Conservation (phyloP, 768 basidiomycete genomes). For the Mrakia gelida region DNA sequence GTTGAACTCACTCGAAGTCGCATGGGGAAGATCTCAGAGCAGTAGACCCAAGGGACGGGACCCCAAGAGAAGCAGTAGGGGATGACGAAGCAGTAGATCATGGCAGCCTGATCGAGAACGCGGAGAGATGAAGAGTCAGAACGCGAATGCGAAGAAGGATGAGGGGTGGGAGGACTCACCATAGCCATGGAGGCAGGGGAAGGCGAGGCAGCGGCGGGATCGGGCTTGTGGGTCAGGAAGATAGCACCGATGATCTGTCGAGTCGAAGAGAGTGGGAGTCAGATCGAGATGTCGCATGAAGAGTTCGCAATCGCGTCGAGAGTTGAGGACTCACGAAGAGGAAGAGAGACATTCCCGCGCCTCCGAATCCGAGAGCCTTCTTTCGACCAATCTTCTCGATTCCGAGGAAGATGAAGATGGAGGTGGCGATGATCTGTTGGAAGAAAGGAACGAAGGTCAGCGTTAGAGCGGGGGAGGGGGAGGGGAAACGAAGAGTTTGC, state of each 20-base stretch:
- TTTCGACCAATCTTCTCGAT: constrained; percentile 31
- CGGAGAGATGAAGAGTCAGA: background rate
- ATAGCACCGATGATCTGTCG: constrained; percentile 22
- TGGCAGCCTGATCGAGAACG: constrained; percentile 1
- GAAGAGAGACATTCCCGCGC: constrained; percentile 20
- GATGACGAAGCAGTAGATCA: constrained; percentile 27
- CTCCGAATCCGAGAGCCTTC: constrained; percentile 32
- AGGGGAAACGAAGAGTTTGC: too few relatives aligned
- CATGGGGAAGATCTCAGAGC: constrained; percentile 24
- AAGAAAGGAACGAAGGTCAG: background rate
- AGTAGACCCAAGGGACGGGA: constrained; percentile 29
- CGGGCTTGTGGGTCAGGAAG: constrained; percentile 22
- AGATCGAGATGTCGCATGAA: background rate
- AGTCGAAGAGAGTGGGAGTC: background rate
- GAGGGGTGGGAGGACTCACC: background rate
- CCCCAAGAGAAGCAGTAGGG: constrained; percentile 32
- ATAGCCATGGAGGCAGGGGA: constrained; percentile 4
- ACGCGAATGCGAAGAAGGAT: background rate
- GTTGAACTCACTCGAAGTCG: background rate
- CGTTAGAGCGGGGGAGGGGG: too few relatives aligned
- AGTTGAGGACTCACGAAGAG: background rate
- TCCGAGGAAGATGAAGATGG: constrained; percentile 45
- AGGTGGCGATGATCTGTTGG: constrained; percentile 46
- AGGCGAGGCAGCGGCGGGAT: background rate
- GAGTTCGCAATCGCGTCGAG: background rate